These are phyloP conservation scores for Lipomyces mesembrius DNA, from an alignment of 805 yeast species.

Conservation along the genomic window DNA sequence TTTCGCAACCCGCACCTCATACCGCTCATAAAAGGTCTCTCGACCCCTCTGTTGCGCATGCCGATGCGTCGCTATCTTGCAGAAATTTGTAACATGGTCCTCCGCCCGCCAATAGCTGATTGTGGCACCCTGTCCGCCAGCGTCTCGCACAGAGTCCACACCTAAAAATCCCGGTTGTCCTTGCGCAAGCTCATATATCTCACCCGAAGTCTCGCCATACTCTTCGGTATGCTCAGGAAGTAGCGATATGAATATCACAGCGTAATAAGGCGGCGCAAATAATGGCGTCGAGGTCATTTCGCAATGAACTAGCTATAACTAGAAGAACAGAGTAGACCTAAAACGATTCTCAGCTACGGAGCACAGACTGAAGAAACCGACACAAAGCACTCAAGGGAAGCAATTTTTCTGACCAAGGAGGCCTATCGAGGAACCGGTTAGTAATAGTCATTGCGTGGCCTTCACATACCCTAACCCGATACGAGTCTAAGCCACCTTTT, in stretches of 20 bases:
- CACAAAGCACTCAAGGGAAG: too few relatives aligned
- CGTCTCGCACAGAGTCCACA: conserved; percentile 12
- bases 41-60: conserved; percentile 14
- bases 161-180: conserved; percentile 14
- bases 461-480: too few relatives aligned
- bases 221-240: not conserved
- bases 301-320: too few relatives aligned
- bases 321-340: too few relatives aligned
- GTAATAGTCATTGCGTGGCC: too few relatives aligned
- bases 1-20: conserved; percentile 6
- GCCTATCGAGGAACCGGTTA: too few relatives aligned
- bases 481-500: too few relatives aligned
- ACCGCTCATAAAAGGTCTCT: conserved; percentile 8
- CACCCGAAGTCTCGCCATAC: conserved; percentile 7
- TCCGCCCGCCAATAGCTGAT: conserved; percentile 20
- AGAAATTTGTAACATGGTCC: conserved; percentile 7
- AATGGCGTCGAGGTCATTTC: not conserved
- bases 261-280: conserved; percentile 11
- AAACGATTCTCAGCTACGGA: too few relatives aligned
- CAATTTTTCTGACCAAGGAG: too few relatives aligned
- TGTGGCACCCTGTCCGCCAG: conserved; percentile 9
- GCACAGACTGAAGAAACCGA: too few relatives aligned
- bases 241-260: conserved; percentile 16
- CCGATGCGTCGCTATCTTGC: not conserved
- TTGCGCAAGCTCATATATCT: conserved; percentile 12